Base-by-base conservation (phyloP, 2,329 filamentous ascomycete species). In the Trichothecium roseum region DNA sequence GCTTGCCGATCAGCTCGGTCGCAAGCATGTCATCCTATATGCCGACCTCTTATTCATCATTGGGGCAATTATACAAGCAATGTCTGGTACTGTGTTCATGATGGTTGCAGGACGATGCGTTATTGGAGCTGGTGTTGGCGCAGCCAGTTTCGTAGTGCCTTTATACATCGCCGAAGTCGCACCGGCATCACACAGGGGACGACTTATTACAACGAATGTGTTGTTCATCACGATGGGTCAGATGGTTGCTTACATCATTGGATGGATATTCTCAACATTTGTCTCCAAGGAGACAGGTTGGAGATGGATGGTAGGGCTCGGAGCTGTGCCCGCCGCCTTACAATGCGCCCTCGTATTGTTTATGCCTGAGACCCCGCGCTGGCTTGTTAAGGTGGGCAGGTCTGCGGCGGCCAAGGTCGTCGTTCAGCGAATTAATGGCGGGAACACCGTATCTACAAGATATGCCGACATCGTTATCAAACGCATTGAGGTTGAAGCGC, bases 271-370 rank as follows among this genome's bases (percentile, higher is more conserved):
- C 32, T 70, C 76, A 5, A 68, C 72, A 37, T 64, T 65, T 39
- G 72, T 64, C 1, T 55, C 61, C 38, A 46, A 54, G 16, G 52
- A 50, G 26, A 72, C 69, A 10, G 85, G 82, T 2, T 96, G 89
- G 88, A 69, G 86, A 34, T 93, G 84, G 79, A 88, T 94, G 74
- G 87, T 95, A 1, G 88, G 88, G 0, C 58, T 95, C 0, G 89
- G 88, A 1, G 83, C 83, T 8, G 42, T 81, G 18, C 89, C 89
- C 0, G 88, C 87, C 0, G 55, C 73, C 0, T 37, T 87, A 4
- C 89, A 95, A 54, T 72, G 75, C 5, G 53, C 67, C 1, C 61
- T 93, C 37, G 61, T 95, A 40, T 47, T 76, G 3, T 65, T 76
- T 35, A 81, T 94, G 72, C 87, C 87, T 0, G 89, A 96, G 59